Conservation (phyloP, 2,329 filamentous ascomycete genomes). For the Sporothrix inflata region DNA sequence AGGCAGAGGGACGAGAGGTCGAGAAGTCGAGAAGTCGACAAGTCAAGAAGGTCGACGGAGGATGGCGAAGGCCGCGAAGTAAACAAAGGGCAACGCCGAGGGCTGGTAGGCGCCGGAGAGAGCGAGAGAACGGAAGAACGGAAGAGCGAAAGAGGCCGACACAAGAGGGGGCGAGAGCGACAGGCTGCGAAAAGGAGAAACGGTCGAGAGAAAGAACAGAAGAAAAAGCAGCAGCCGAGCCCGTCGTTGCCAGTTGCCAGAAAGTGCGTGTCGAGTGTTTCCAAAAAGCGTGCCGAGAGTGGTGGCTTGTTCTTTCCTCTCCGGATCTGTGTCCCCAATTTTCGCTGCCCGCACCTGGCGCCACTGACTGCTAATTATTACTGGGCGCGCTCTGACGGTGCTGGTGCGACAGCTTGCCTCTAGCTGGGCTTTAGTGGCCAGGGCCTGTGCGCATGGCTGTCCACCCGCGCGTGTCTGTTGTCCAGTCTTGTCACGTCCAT, state of each 20-base stretch:
- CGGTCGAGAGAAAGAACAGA: neutral
- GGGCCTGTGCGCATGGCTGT: neutral
- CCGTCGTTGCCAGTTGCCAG: slow-evolving; percentile 11
- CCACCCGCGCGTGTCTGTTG: no score
- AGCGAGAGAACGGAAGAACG: no score
- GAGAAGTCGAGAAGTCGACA: neutral
- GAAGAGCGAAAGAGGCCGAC: neutral
- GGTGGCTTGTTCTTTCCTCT: neutral
- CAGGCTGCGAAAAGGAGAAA: neutral
- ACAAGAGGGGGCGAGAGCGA: neutral
- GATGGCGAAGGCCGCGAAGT: neutral
- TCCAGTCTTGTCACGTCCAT: no score
- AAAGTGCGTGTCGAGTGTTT: neutral
- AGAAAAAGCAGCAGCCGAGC: slow-evolving; percentile 3
- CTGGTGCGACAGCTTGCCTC: neutral
- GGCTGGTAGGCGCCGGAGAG: neutral
- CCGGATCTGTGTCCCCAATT: neutral
- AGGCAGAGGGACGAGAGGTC: neutral
- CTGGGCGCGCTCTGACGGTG: neutral
- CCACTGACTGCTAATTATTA: neutral
- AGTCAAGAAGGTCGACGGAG: neutral
- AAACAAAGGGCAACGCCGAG: neutral
- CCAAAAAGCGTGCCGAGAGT: neutral
- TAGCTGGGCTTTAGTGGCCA: neutral
- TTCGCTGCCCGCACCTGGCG: neutral